Conservation (phyloP, 768 basidiomycete species). For the Agrocybe praecox region DNA sequence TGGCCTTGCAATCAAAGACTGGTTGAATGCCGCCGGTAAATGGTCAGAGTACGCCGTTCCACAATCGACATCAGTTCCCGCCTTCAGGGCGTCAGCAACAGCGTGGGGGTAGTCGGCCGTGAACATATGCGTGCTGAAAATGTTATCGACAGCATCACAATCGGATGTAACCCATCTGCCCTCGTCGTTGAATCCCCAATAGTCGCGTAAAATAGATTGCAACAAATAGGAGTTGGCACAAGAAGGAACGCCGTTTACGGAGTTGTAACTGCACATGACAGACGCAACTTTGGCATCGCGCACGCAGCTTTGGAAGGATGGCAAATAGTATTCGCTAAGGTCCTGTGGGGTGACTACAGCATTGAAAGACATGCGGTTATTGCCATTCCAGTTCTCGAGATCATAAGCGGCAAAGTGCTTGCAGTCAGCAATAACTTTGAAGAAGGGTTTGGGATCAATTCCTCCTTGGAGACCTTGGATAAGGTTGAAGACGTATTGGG, state of each 20-base stretch:
- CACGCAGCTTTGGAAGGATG: constrained; percentile 60
- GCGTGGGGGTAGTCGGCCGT: constrained; percentile 46
- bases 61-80: constrained; percentile 59
- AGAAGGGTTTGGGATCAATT: constrained; percentile 50
- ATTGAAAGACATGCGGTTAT: constrained; percentile 49
- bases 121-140: constrained; percentile 53
- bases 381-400: constrained; percentile 57
- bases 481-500: constrained; percentile 55
- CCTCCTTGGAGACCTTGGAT: constrained; percentile 61
- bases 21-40: constrained; percentile 49
- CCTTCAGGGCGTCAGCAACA: constrained; percentile 50
- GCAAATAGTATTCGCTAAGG: constrained; percentile 56
- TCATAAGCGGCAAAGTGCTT: constrained; percentile 67
- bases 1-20: constrained; percentile 44
- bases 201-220: constrained; percentile 50
- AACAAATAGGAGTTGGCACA: constrained; percentile 58
- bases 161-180: constrained; percentile 60
- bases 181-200: constrained; percentile 50
- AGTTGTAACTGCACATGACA: constrained; percentile 68
- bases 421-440: constrained; percentile 57
- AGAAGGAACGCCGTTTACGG: constrained; percentile 59
- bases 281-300: constrained; percentile 60
- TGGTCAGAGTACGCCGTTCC: constrained; percentile 47
- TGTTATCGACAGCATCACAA: constrained; percentile 56
- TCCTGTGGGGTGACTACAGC: constrained; percentile 58